A percentile compares a stretch with the other conserved stretches of the same genome.
Conservation (phyloP, 371 early-diverging fungal genomes). For the Mucor plumbeus region DNA sequence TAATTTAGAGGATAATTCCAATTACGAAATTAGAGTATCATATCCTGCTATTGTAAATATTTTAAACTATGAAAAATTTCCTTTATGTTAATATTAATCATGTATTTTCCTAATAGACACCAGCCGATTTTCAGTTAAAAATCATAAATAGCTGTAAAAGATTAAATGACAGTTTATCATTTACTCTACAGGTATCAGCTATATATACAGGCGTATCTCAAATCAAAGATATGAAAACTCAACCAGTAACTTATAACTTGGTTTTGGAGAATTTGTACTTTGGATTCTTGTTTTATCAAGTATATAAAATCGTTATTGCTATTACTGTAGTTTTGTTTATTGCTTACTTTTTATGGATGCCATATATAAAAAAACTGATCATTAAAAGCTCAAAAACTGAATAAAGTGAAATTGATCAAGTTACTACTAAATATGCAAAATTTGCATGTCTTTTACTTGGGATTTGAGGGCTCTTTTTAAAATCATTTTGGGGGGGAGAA, state of each 20-base stretch:
- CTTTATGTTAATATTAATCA: not conserved
- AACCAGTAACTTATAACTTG: constrained; percentile 36
- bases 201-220: constrained; percentile 45
- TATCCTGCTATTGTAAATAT: constrained; percentile 51
- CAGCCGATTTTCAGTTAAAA: constrained; percentile 41
- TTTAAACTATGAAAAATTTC: not conserved
- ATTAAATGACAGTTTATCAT: not conserved
- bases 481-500: not conserved
- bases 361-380: constrained; percentile 13
- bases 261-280: constrained; percentile 36
- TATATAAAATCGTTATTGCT: constrained; percentile 34
- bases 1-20: constrained; percentile 17
- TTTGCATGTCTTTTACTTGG: not conserved
- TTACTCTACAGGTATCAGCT: constrained; percentile 25
- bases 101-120: constrained; percentile 28
- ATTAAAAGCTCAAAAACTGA: constrained; percentile 34
- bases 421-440: not conserved
- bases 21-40: constrained; percentile 46
- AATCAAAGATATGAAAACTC: constrained; percentile 19
- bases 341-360: constrained; percentile 30
- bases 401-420: not conserved
- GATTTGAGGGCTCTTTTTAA: not conserved
- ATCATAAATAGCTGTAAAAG: constrained; percentile 20
- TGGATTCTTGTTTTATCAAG: constrained; percentile 42
- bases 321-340: constrained; percentile 14